Percentiles rank a stretch among this genome's conserved stretches.
Conservation (phyloP, 139 green algal species). For the Chlamydomonas applanata region DNA sequence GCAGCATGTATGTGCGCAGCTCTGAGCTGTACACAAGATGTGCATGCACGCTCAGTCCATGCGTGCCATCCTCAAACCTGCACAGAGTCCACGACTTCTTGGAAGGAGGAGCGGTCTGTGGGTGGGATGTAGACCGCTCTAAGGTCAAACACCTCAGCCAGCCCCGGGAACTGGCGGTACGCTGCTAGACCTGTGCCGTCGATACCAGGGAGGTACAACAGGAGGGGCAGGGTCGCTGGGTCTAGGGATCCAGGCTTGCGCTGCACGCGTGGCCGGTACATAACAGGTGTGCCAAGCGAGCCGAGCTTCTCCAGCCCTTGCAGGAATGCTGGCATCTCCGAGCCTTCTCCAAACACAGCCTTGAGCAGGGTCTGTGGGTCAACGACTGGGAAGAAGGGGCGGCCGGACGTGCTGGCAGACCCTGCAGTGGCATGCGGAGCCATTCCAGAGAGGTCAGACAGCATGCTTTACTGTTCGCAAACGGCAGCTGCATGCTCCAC, state of each 20-base stretch:
- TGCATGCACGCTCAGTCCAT: no score
- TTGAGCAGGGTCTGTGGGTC: no score
- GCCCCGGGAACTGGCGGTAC: constrained; percentile 69
- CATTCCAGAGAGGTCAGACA: no score
- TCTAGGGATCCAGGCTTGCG: background rate
- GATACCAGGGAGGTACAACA: constrained; percentile 79
- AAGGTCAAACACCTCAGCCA: constrained; percentile 75
- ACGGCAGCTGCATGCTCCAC: no score
- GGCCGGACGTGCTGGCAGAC: no score
- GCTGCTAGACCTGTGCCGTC: constrained; percentile 79
- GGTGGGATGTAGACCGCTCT: constrained; percentile 57
- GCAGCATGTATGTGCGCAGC: no score
- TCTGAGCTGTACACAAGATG: no score
- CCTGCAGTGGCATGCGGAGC: no score
- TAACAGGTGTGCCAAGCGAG: background rate
- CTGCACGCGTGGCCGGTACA: constrained; percentile 25
- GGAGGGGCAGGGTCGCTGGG: constrained; percentile 54
- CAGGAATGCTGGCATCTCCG: background rate
- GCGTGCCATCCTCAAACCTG: constrained; percentile 13
- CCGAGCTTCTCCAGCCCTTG: background rate
- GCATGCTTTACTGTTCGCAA: no score
- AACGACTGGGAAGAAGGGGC: no score
- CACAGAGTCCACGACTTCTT: constrained; percentile 52
- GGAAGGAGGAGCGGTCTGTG: constrained; percentile 70
- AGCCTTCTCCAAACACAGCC: no score